phyloP scores from a whole-genome alignment of 352 stramenopile species.

The Globisporangium irregulare region DNA sequence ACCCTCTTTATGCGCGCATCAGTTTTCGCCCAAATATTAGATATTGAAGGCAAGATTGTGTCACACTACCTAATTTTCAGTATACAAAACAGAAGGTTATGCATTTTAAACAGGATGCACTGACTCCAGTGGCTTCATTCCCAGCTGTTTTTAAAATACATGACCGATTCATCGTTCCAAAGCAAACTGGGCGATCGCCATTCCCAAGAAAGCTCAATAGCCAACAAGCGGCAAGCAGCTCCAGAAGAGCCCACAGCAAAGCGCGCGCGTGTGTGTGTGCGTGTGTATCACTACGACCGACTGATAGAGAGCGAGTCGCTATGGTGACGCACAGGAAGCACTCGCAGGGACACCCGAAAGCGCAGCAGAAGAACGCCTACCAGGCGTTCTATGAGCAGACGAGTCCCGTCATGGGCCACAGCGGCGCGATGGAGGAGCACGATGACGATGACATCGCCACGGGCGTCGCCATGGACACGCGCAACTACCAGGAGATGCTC shows the following conservation, averaged over 20 bases:
- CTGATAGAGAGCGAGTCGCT: background rate
- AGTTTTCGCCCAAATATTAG: no score
- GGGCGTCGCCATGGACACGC: conserved; percentile 56
- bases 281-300: background rate
- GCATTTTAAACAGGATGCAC: background rate
- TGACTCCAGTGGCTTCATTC: background rate
- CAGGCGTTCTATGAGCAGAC: conserved; percentile 18
- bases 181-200: background rate
- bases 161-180: background rate
- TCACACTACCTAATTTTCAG: no score
- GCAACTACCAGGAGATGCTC: conserved; percentile 61
- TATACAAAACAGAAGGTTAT: background rate
- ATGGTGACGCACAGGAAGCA: conserved; percentile 4
- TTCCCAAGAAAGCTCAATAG: background rate
- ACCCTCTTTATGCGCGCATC: no score
- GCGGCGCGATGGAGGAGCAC: background rate
- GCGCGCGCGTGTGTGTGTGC: background rate
- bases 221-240: background rate
- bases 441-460: conserved; percentile 19
- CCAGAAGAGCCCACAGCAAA: background rate
- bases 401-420: conserved; percentile 2
- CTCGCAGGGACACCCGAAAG: conserved; percentile 14
- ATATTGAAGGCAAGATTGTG: no score
- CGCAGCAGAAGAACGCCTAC: conserved; percentile 18
- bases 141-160: background rate